Conservation (phyloP, 2,329 filamentous ascomycete genomes). For the Onygenales sp. region DNA sequence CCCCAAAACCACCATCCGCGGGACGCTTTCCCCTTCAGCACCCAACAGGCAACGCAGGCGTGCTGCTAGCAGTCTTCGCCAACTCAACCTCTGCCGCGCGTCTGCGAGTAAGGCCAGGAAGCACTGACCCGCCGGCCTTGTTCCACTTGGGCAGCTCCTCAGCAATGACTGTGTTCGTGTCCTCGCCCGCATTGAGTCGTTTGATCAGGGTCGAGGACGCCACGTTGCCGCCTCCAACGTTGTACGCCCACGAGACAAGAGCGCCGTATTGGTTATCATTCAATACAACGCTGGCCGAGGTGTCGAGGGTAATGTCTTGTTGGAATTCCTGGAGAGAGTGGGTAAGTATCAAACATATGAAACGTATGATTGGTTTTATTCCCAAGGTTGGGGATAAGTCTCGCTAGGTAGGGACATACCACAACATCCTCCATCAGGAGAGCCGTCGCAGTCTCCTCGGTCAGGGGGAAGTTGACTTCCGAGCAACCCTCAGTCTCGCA, state of each 20-base stretch:
- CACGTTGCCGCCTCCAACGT: slow-evolving; percentile 38
- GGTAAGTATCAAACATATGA: slow-evolving; percentile 5
- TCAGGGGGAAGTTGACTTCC: slow-evolving; percentile 40
- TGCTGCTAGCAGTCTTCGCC: slow-evolving; percentile 19
- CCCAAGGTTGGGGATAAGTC: not conserved
- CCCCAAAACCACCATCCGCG: not conserved
- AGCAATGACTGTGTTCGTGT: slow-evolving; percentile 31
- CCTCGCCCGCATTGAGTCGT: slow-evolving; percentile 37
- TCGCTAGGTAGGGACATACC: slow-evolving; percentile 13
- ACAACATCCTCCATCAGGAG: slow-evolving; percentile 34
- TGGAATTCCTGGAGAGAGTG: slow-evolving; percentile 28
- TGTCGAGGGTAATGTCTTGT: slow-evolving; percentile 31
- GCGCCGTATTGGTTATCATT: slow-evolving; percentile 46
- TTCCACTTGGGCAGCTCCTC: slow-evolving; percentile 43
- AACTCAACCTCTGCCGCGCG: slow-evolving; percentile 38
- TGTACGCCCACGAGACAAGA: slow-evolving; percentile 44
- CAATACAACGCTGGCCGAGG: slow-evolving; percentile 27
- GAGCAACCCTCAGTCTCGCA: slow-evolving; percentile 34
- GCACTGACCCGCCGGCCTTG: slow-evolving; percentile 29
- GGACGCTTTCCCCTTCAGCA: slow-evolving; percentile 2
- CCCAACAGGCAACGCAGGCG: slow-evolving; percentile 7
- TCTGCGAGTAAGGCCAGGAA: slow-evolving; percentile 34
- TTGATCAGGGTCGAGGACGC: slow-evolving; percentile 32
- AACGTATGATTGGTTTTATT: not conserved
- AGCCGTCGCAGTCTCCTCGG: slow-evolving; percentile 28